Evolutionary conservation across 345 rosid species (phyloP), one percentile per base, ranked within the genome.

Genomic region (Murraya paniculata): DNA sequence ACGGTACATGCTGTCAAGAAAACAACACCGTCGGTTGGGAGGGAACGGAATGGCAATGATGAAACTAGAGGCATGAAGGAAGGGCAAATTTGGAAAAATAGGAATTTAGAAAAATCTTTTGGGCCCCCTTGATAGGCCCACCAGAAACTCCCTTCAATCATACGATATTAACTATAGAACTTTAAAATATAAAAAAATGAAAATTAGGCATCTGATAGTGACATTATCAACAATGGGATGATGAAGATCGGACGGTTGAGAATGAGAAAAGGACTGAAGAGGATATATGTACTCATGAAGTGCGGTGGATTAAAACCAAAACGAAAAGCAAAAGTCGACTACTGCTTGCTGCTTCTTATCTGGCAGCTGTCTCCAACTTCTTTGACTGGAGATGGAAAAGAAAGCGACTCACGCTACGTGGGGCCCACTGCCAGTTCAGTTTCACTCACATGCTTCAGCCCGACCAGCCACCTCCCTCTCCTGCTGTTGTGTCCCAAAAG

Each of bases 341-440:
- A 22, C 66, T 19, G 48, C 48, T 38, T 66, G 53, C 38, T 64
- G 7, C 25, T n/a, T 53, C 57, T 78, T 59, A 78, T 69, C 74
- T 74, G 79, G 74, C 76, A 82, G 87, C 85, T 85, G 87, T 85
- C 76, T 78, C 83, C 83, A 74, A 78, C 82, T 77, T 65, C 18
- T 82, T 77, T 74, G 85, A 85, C 87, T 53, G 21, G 22, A 18
- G 57, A 53, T 45, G 50, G 18, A 13, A 74, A 31, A 28, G 55
- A 80, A 80, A 74, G 76, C 73, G 38, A 81, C 67, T 24, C 41
- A 19, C 68, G 9, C 36, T 9, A 25, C 24, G 27, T 48, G 73
- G 62, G 65, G 56, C 73, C 61, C 27, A 64, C 38, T 57, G 53
- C 61, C 77, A 39, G 61, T 36, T 69, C 77, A 73, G 57, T 25